Conservation (phyloP, 2,329 filamentous ascomycete species). For the Cladophialophora bantiana region DNA sequence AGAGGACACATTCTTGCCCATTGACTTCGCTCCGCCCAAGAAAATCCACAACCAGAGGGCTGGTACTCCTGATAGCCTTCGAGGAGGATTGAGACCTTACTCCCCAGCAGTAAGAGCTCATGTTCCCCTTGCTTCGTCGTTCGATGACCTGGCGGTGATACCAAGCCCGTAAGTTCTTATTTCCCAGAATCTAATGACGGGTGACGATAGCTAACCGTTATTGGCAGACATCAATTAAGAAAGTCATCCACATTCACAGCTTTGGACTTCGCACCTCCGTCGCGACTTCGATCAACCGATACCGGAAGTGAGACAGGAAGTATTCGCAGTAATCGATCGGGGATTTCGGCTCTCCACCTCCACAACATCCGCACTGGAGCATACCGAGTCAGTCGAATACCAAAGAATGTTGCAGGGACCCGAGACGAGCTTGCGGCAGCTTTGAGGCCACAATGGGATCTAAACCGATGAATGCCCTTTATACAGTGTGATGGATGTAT, state of each 20-base stretch:
- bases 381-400: constrained; percentile 84
- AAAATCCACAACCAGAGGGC: constrained; percentile 70
- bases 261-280: constrained; percentile 59
- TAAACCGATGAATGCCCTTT: constrained; percentile 44
- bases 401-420: constrained; percentile 81
- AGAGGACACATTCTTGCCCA: constrained; percentile 78
- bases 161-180: constrained; percentile 82
- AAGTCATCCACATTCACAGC: constrained; percentile 58
- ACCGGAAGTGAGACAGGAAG: constrained; percentile 55
- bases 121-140: constrained; percentile 80
- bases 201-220: constrained; percentile 23
- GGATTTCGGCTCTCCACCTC: constrained; percentile 73
- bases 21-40: constrained; percentile 86
- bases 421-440: constrained; percentile 69
- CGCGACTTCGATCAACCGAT: constrained; percentile 54
- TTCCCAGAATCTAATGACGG: neutral
- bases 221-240: constrained; percentile 53
- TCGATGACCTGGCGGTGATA: constrained; percentile 83
- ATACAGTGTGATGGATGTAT: neutral
- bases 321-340: constrained; percentile 74
- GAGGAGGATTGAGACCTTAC: constrained; percentile 70
- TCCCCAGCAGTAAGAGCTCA: constrained; percentile 74
- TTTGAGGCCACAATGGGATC: constrained; percentile 64
- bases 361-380: constrained; percentile 80
- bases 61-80: constrained; percentile 69